Conservation (phyloP, 2,329 filamentous ascomycete species). For the Exophiala sp. region DNA sequence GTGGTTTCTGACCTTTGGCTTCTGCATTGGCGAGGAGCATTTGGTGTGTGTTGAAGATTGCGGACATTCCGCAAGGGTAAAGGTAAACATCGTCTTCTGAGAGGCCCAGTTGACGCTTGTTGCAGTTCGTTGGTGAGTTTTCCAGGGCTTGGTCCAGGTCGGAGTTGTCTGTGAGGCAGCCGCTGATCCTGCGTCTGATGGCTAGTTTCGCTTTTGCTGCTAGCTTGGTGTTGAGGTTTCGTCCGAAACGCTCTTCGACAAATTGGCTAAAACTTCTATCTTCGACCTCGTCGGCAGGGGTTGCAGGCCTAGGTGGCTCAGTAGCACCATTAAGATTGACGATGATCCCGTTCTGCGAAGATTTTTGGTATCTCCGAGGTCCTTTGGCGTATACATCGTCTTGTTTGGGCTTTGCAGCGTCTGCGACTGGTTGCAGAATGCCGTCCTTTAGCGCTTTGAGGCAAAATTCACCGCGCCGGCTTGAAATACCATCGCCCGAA, state of each 20-base stretch:
- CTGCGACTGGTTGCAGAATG: conserved; percentile 47
- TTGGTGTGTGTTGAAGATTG: conserved; percentile 85
- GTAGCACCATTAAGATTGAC: conserved; percentile 31
- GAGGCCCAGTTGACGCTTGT: conserved; percentile 55
- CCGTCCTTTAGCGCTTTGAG: conserved; percentile 69
- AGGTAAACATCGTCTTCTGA: conserved; percentile 85
- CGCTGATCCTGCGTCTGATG: conserved; percentile 82
- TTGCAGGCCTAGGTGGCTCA: conserved; percentile 18
- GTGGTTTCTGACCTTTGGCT: conserved; percentile 35
- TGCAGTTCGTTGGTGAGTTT: conserved; percentile 33
- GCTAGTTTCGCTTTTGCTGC: conserved; percentile 80
- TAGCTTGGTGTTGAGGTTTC: conserved; percentile 78
- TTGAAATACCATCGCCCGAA: conserved; percentile 86
- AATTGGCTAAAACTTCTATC: conserved; percentile 71
- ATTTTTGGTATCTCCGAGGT: conserved; percentile 71
- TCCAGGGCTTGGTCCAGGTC: conserved; percentile 61
- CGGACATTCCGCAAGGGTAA: conserved; percentile 87
- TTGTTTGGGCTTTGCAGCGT: conserved; percentile 23
- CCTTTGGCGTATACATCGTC: conserved; percentile 56
- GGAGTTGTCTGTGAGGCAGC: conserved; percentile 70
- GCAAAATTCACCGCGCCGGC: conserved; percentile 86
- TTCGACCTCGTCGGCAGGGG: conserved; percentile 33
- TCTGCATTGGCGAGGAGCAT: conserved; percentile 64
- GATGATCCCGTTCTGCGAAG: conserved; percentile 47
- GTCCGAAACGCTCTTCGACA: conserved; percentile 88